Conservation (phyloP, 1,139 yeast genomes). For the Blastobotrys elegans region DNA sequence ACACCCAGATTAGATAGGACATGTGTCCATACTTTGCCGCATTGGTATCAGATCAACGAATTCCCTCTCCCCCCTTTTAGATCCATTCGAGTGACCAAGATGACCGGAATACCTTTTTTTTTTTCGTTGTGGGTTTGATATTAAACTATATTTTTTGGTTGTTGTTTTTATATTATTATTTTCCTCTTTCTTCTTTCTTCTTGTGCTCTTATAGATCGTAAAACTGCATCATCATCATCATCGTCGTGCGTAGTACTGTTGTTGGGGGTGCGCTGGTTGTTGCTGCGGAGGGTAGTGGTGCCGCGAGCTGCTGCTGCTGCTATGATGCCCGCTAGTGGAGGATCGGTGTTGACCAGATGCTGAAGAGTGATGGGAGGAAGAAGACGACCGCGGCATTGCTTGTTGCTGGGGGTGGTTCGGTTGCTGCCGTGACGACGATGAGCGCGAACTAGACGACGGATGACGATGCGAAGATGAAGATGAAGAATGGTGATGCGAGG, state of each 20-base stretch:
- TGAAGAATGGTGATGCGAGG: neutral
- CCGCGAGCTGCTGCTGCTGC: neutral
- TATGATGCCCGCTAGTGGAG: neutral
- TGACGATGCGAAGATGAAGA: constrained; percentile 5
- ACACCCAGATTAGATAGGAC: too few relatives aligned
- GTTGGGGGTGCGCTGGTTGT: constrained; percentile 1
- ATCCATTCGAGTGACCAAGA: too few relatives aligned
- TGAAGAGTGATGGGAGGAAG: neutral
- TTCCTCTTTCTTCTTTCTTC: neutral
- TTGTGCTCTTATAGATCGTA: neutral
- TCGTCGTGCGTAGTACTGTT: constrained; percentile 3
- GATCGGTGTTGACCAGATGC: neutral
- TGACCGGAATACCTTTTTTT: too few relatives aligned
- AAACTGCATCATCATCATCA: neutral
- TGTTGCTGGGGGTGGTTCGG: neutral
- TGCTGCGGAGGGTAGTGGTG: neutral
- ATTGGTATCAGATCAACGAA: too few relatives aligned
- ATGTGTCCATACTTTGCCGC: too few relatives aligned
- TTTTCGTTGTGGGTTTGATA: too few relatives aligned
- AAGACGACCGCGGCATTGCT: neutral
- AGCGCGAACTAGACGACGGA: neutral
- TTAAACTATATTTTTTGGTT: too few relatives aligned
- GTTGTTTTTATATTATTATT: neutral
- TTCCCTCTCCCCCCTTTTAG: too few relatives aligned
- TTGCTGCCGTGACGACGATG: neutral